These are phyloP conservation scores for Saturnispora galanensis DNA, from an alignment of 805 yeast genomes.

Conservation along the genomic window DNA sequence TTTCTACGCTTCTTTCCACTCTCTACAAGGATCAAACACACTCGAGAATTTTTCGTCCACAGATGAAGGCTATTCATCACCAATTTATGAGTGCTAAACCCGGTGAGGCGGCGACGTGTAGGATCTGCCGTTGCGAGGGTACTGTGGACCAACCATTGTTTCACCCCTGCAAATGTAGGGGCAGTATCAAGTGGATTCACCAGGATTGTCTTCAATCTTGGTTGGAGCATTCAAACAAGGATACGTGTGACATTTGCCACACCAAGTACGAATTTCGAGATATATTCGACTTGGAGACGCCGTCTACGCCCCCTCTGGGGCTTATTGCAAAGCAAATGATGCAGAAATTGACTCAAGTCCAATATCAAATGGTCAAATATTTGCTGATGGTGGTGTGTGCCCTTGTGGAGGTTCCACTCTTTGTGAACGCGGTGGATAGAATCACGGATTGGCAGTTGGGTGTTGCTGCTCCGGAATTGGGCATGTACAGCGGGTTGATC, in stretches of 20 bases:
- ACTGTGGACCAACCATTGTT: slow-evolving; percentile 66
- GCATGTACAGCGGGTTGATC: slow-evolving; percentile 15
- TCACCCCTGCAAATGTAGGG: slow-evolving; percentile 91
- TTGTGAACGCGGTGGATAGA: slow-evolving; percentile 46
- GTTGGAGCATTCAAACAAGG: slow-evolving; percentile 60
- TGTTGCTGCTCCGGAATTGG: slow-evolving; percentile 35
- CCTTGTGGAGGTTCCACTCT: slow-evolving; percentile 42
- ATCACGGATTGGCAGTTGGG: slow-evolving; percentile 48
- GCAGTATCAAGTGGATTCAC: slow-evolving; percentile 87
- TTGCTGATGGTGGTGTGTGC: slow-evolving; percentile 9
- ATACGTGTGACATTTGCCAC: slow-evolving; percentile 83
- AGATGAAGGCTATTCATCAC: background rate
- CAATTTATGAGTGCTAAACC: background rate
- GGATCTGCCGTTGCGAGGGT: slow-evolving; percentile 93
- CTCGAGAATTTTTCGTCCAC: background rate
- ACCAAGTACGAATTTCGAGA: slow-evolving; percentile 47
- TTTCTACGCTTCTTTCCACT: background rate
- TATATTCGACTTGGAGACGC: slow-evolving; percentile 34
- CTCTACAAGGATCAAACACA: background rate
- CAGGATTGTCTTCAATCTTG: slow-evolving; percentile 87
- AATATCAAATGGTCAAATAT: slow-evolving; percentile 8
- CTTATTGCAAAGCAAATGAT: slow-evolving; percentile 33
- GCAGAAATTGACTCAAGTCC: slow-evolving; percentile 1
- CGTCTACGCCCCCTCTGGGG: slow-evolving; percentile 45
- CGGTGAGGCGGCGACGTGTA: slow-evolving; percentile 50